Evolutionary conservation across 345 rosid genomes (phyloP), one percentile per base, ranked within the genome.

Genomic region (Aethionema arabicum): DNA sequence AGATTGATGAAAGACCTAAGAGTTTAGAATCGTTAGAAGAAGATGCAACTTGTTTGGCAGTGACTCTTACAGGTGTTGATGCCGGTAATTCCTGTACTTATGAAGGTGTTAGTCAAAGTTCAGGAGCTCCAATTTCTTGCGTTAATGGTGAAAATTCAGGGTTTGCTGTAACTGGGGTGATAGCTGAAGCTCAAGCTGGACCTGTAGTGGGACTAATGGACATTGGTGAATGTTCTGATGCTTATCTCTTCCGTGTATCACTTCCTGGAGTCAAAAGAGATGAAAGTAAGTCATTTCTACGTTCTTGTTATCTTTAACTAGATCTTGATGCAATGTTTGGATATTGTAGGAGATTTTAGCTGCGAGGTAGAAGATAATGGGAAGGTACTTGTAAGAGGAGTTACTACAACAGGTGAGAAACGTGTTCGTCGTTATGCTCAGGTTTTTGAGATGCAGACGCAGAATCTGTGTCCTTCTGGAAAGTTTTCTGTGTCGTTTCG

Each of bases 231-330:
- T 74, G 73, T 4, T 71, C 52, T 14, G 87, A 84, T 11, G 61
- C 81, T n/a, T 87, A 87, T 76, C 55, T 79, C 27, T 84, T 87
- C 40, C 83, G 83, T 14, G 77, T 84, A 31, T 73, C 83, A 4
- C 88, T 84, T 42, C 88, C 95, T 0, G 90, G 95, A 21, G 95
- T 87, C 32, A 70, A 74, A 65, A 79, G 82, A 63, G 76, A 84
- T 71, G 75, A 76, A 47, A 76, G 95, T 82, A 76, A 76, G 82
- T 68, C 30, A 7, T 16, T 31, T 69, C 6, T 16, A 39, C 31
- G n/a, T 6, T 43, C 3, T 31, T 41, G 5, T 30, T 49, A 36
- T 6, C 2, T 49, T 47, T 33, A 13, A 42, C 53, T 4, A 1
- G 61, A 43, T 53, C 39, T 44, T 60, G 54, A 57, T 4, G 11